phyloP scores from a whole-genome alignment of 2,329 filamentous ascomycete genomes.

The Exophiala aquamarina region DNA sequence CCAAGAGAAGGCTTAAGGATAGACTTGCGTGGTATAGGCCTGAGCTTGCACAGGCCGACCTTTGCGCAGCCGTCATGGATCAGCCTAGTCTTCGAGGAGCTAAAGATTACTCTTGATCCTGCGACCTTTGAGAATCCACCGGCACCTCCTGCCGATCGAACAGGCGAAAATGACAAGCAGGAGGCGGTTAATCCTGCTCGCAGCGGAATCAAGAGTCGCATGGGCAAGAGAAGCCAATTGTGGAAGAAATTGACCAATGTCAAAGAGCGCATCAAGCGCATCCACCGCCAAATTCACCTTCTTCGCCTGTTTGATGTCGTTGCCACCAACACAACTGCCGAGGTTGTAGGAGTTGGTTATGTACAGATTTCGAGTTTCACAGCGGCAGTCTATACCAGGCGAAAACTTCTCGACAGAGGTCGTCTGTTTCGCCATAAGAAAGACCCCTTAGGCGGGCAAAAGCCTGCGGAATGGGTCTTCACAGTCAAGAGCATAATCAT shows the following conservation, averaged over 20 bases:
- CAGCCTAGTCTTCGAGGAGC: slow-evolving; percentile 82
- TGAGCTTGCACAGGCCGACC: slow-evolving; percentile 87
- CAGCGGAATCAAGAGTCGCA: slow-evolving; percentile 26
- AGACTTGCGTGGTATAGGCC: slow-evolving; percentile 82
- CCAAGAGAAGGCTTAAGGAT: slow-evolving; percentile 85
- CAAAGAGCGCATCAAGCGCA: slow-evolving; percentile 81
- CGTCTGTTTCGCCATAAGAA: slow-evolving; percentile 82
- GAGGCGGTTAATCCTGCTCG: slow-evolving; percentile 15
- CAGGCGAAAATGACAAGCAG: slow-evolving; percentile 22
- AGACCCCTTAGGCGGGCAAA: slow-evolving; percentile 61
- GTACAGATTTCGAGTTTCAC: slow-evolving; percentile 82
- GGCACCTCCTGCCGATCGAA: slow-evolving; percentile 15
- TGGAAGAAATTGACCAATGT: slow-evolving; percentile 76
- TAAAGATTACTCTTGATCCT: slow-evolving; percentile 80
- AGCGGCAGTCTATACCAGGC: slow-evolving; percentile 84
- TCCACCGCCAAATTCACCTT: slow-evolving; percentile 87
- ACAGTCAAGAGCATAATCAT: slow-evolving; percentile 84
- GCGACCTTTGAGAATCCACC: slow-evolving; percentile 54
- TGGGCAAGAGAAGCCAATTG: slow-evolving; percentile 60
- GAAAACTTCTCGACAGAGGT: slow-evolving; percentile 86
- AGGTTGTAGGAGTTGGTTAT: slow-evolving; percentile 77
- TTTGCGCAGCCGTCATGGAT: slow-evolving; percentile 97
- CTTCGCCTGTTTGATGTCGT: slow-evolving; percentile 86
- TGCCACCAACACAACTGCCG: slow-evolving; percentile 74
- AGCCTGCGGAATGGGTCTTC: slow-evolving; percentile 92